Percentiles rank a stretch among this genome's conserved stretches.
phyloP scores from a whole-genome alignment of 2,329 filamentous ascomycete genomes.

The Byssochlamys sp. region DNA sequence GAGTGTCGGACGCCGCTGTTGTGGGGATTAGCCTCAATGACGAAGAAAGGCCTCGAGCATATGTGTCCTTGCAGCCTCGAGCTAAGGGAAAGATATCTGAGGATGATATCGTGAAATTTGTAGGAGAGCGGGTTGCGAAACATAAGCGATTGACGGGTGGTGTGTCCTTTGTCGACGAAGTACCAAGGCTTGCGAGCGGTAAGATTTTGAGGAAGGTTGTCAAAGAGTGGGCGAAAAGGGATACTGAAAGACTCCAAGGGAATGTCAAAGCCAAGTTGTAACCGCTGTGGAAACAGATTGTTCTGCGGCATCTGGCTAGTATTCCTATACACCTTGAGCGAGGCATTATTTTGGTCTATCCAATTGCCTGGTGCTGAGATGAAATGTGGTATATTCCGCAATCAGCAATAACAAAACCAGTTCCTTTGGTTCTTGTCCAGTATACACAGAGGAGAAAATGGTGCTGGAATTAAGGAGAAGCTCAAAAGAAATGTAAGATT shows the following conservation, averaged over 20 bases:
- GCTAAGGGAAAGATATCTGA: constrained; percentile 21
- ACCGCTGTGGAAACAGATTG: too few relatives aligned
- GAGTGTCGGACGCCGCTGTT: constrained; percentile 29
- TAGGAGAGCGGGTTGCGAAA: constrained; percentile 41
- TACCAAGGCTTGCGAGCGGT: constrained; percentile 49
- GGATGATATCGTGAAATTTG: constrained; percentile 21
- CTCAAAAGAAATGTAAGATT: too few relatives aligned
- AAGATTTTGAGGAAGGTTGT: constrained; percentile 47
- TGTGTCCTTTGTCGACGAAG: constrained; percentile 47
- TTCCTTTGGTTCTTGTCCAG: too few relatives aligned
- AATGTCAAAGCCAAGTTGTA: too few relatives aligned
- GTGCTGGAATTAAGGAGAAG: too few relatives aligned
- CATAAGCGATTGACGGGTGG: constrained; percentile 46
- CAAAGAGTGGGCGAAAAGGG: background rate
- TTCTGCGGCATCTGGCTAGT: too few relatives aligned
- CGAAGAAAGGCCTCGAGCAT: constrained; percentile 46
- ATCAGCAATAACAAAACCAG: too few relatives aligned
- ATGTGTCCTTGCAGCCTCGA: constrained; percentile 42
- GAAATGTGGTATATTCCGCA: too few relatives aligned
- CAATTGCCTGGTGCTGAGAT: too few relatives aligned
- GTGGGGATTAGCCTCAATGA: constrained; percentile 32
- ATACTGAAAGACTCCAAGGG: background rate
- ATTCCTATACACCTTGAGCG: too few relatives aligned
- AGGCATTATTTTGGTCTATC: too few relatives aligned
- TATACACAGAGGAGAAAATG: too few relatives aligned